Evolutionary conservation across 2,329 filamentous ascomycete species (phyloP), one percentile per base, ranked within the genome.

Genomic region (Penicillium janthinellum): DNA sequence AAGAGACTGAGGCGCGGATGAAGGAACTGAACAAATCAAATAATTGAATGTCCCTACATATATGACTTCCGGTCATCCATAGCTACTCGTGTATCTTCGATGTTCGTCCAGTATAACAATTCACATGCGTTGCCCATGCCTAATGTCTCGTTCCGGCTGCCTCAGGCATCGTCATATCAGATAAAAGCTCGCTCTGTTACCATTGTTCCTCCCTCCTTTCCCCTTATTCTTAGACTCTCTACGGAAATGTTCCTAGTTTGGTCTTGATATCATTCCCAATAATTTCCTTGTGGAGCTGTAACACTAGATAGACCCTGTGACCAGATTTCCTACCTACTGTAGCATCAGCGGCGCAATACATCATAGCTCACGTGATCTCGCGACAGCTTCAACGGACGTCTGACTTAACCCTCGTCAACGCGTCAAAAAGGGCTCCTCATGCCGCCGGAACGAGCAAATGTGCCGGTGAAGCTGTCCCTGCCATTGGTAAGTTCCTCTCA

Each of bases 1-100:
- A 90, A 73, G 89, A 91, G 70, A 84, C 88, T 56, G 79, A 83
- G 69, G 86, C 83, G 12, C 87, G 85, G 73, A 87, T 86, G 61
- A 79, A 86, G 72, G 85, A 85, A 69, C 68, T 91, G 74, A 91
- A 91, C 54, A 62, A 65, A 22, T 22, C 53, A 7, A 49, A 39
- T 4, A 37, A 20, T 17, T 51, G 34, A 38, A 37, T 38, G 28
- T 12, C 4, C 42, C 44, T 28, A 54, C 37, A 38, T n/a, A 0
- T 25, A 37, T 25, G 10, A 39, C 11, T 38, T n/a, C 17, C 34
- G 12, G 8, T 50, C 31, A 6, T 31, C 28, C 28, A 31, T 31
- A 6, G 28, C 28, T 31, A 31, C 28, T 8, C 7, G 5, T 8
- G 28, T 31, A 31, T 31, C 28, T 31, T 31, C 6, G 28, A 7